Conservation (phyloP, 352 stramenopile species). For the Globisporangium canariense region DNA sequence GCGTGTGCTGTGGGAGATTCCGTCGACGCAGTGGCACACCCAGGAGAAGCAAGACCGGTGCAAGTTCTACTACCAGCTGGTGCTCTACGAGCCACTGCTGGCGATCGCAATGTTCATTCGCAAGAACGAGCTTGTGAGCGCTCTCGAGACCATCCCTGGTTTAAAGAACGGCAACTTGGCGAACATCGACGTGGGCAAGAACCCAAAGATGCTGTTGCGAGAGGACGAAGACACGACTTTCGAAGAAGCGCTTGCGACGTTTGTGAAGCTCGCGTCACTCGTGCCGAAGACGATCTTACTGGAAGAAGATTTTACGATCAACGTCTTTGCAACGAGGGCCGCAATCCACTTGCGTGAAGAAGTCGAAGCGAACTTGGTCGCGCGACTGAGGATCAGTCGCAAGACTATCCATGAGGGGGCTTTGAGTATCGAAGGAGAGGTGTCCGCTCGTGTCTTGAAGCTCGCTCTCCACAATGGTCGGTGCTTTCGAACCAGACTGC, state of each 20-base stretch:
- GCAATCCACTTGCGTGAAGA: conserved; percentile 72
- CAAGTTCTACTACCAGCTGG: conserved; percentile 69
- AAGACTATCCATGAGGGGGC: conserved; percentile 50
- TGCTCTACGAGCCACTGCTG: conserved; percentile 57
- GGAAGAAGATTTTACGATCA: conserved; percentile 59
- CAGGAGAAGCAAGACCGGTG: conserved; percentile 52
- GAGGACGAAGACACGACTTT: conserved; percentile 47
- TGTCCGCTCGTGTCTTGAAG: conserved; percentile 78
- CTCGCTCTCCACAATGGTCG: conserved; percentile 88
- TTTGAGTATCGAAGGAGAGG: conserved; percentile 47
- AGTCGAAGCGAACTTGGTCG: conserved; percentile 59
- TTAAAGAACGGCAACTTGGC: conserved; percentile 70
- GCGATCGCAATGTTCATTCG: conserved; percentile 61
- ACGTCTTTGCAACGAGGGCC: conserved; percentile 43
- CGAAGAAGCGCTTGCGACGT: conserved; percentile 48
- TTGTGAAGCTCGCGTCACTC: conserved; percentile 54
- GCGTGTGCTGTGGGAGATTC: conserved; percentile 63
- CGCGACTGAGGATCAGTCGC: conserved; percentile 61
- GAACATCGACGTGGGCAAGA: conserved; percentile 63
- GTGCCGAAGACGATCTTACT: conserved; percentile 56
- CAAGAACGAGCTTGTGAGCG: conserved; percentile 87
- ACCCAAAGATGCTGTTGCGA: conserved; percentile 49
- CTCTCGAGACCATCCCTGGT: conserved; percentile 68
- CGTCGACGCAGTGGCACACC: conserved; percentile 45
- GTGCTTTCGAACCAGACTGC: conserved; percentile 62